Base-by-base conservation (phyloP, 202 grass and related monocot species). In the Eragrostis tef region DNA sequence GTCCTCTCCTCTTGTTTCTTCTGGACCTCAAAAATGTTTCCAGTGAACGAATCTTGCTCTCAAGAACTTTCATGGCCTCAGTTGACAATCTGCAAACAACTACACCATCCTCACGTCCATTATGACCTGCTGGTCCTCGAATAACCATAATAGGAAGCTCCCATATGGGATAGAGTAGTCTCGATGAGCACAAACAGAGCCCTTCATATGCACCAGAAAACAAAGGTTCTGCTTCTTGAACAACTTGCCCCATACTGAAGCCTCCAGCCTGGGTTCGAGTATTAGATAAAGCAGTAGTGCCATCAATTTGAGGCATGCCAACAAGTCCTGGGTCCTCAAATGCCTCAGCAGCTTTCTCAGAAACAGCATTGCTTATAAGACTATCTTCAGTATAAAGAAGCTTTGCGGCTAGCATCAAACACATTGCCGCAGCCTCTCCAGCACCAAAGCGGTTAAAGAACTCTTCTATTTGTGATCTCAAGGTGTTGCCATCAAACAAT, bases 211-310 rank as follows among this genome's bases (percentile, higher is more conserved):
- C 90, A 73, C 92, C 95, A 82, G 95, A 98, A 78, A 98, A 98
- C 77, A 88, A 76, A 83, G 95, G 92, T 54, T 92, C 86, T 44
- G 95, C 84, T 80, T 98, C 95, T 82, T 98, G 95, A 82, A 97
- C 86, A 78, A 98, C 95, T 74, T 98, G 95, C 4, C 95, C 95
- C 95, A 98, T 98, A 80, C 95, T 98, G 74, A 98, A 98, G 53
- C 92, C 95, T 71, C 95, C 95, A 90, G 84, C 84, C 72, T 88
- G 88, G 75, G 88, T 83, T 78, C 84, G 74, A 0, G 95, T 84
- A 68, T 84, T 92, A 75, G 89, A 89, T 64, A 94, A 86, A 83
- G 89, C 88, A 86, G 88, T 81, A 17, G 77, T 87, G 68, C 86
- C 86, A 88, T 89, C 84, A 79, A 94, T 85, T 90, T 86, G 93